Conservation (phyloP, 1,284 basidiomycete genomes). For the Thelephora terrestris region DNA sequence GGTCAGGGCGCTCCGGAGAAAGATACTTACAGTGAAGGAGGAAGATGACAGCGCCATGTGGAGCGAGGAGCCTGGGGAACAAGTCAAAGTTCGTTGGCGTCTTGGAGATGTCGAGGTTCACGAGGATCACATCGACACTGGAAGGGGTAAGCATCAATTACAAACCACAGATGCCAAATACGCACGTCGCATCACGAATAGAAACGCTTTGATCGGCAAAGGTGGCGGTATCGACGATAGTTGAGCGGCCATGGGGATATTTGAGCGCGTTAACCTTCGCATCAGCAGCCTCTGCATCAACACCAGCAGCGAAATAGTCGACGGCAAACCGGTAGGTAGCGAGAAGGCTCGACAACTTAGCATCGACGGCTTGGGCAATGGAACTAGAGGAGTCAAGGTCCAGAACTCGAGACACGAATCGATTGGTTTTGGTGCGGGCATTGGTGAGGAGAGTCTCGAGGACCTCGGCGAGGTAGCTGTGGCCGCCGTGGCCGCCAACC, state of each 20-base stretch:
- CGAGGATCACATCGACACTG: constrained; percentile 2
- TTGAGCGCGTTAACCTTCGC: constrained; percentile 11
- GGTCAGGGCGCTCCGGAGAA: constrained; percentile 10
- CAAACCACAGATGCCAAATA: not conserved
- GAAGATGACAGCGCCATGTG: not conserved
- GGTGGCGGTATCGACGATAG: constrained; percentile 9
- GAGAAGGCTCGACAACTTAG: constrained; percentile 10
- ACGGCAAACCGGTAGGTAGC: constrained; percentile 11
- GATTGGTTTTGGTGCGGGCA: constrained; percentile 11
- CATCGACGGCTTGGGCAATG: constrained; percentile 9
- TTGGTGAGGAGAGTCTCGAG: constrained; percentile 13
- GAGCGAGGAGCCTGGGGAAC: not conserved
- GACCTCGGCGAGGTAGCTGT: constrained; percentile 9
- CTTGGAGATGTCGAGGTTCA: not conserved
- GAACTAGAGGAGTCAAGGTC: constrained; percentile 14
- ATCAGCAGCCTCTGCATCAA: constrained; percentile 15
- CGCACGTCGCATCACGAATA: not conserved
- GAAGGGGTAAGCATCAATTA: not conserved
- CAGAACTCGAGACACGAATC: constrained; percentile 15
- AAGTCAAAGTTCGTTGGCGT: not conserved
- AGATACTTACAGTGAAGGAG: constrained; percentile 3
- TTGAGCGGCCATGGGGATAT: constrained; percentile 9
- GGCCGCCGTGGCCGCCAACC: not conserved
- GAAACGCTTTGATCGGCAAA: not conserved
- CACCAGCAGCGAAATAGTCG: constrained; percentile 18